Evolutionary conservation across 345 rosid species (phyloP).

Genomic region (Excoecaria agallocha): DNA sequence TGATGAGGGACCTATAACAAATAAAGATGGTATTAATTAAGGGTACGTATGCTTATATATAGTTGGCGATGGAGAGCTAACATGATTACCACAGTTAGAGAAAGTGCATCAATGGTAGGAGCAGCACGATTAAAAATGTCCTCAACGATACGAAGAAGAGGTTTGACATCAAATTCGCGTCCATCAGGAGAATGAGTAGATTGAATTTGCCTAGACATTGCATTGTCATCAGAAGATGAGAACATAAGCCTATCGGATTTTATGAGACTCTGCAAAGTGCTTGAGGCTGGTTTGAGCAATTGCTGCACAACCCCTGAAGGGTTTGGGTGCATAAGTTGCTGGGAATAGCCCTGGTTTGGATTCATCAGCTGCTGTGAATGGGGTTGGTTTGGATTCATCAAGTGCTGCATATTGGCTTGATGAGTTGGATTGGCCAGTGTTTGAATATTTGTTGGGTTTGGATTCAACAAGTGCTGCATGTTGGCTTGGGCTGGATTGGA

Average conservation of each 20-base stretch:
- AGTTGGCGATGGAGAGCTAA: neutral
- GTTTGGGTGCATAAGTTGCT: neutral
- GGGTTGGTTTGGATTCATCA: slow-evolving; percentile 2
- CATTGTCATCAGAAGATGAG: slow-evolving; percentile 50
- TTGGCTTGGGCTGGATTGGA: neutral
- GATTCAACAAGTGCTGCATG: neutral
- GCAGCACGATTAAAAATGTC: slow-evolving; percentile 59
- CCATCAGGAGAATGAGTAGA: slow-evolving; percentile 66
- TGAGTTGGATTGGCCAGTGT: neutral
- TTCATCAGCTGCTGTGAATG: slow-evolving; percentile 1
- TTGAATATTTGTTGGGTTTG: slow-evolving; percentile 6
- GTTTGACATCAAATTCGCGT: slow-evolving; percentile 48
- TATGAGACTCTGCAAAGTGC: slow-evolving; percentile 12
- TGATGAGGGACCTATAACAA: slow-evolving; percentile 19
- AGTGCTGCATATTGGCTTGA: neutral
- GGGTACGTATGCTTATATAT: no score
- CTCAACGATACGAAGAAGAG: slow-evolving; percentile 61
- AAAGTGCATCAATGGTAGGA: slow-evolving; percentile 34
- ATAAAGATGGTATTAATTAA: neutral
- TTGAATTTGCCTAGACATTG: slow-evolving; percentile 57
- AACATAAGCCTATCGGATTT: slow-evolving; percentile 44
- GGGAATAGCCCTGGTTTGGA: neutral
- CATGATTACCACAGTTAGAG: slow-evolving; percentile 28
- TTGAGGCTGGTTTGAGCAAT: neutral
- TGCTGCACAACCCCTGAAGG: neutral